Base-by-base conservation (phyloP, 805 yeast species). In the Candida nemodendra region DNA sequence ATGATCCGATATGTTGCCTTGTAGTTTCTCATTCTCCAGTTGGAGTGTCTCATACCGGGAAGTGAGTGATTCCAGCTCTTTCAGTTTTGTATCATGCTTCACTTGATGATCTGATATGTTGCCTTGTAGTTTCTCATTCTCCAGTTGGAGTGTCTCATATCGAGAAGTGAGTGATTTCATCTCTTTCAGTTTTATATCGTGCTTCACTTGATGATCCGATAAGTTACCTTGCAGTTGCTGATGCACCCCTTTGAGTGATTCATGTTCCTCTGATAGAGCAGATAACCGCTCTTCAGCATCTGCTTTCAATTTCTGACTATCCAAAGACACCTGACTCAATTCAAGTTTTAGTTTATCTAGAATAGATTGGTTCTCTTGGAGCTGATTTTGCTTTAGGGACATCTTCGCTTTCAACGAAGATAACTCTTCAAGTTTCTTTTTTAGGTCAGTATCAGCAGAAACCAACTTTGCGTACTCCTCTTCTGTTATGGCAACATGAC, bases 371-470 rank as follows among this genome's bases (percentile, higher is more conserved):
- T 7, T 8, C 7, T 22, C 47, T 45, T 13, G 16, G 15, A 34
- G 18, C 19, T 27, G 32, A 3, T n/a, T 6, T 2, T 19, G 18
- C 24, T 21, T 34, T 13, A 15, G 5, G 6, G 28, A 18, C 5
- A 55, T 45, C 35, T 51, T 48, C 12, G 38, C 33, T 28, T 45
- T 44, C 27, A 48, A 40, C 22, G 53, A 52, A 24, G 52, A 13
- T 12, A 24, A 19, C 9, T 18, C 21, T 28, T 37, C 13, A n/a
- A 27, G 19, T 14, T 31, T 27, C 4, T 15, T 12, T 21, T 18
- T 21, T 7, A 31, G n/a, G 9, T 24, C 21, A 12, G 28, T 4
- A 16, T 28, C 22, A n/a, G 30, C 12, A 16, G 48, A 32, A 4
- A 57, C 32, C 9, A 61, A 24, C 22, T 45, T 39, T 24, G 40